These are phyloP conservation scores for Mortierella sp. DNA, from an alignment of 371 early-diverging fungal species.

Conservation along the genomic window DNA sequence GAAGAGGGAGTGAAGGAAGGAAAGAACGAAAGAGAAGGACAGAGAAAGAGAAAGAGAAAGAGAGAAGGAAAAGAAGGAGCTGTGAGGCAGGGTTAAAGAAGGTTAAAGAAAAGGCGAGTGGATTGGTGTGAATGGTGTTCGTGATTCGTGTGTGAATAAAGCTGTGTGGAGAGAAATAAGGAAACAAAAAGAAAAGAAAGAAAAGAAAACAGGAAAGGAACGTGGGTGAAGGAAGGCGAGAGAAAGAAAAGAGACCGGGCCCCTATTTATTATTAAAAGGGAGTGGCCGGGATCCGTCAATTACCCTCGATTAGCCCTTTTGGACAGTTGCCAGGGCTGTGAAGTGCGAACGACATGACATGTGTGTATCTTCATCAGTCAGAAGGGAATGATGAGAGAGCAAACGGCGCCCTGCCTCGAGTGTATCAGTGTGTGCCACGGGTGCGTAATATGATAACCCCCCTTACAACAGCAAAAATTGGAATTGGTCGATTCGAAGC, in stretches of 20 bases:
- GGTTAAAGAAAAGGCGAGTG: neutral
- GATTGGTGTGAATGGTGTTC: neutral
- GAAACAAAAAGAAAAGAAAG: neutral
- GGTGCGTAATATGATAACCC: too few species aligned
- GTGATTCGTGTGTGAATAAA: neutral
- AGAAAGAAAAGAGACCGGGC: neutral
- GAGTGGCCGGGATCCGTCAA: too few species aligned
- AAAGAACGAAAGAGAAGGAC: neutral
- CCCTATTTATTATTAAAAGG: too few species aligned
- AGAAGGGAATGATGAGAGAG: neutral
- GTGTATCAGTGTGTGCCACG: too few species aligned
- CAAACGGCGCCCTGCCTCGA: too few species aligned
- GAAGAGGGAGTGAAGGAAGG: neutral
- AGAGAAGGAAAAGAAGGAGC: neutral
- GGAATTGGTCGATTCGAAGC: conserved; percentile 48
- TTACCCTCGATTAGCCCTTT: too few species aligned
- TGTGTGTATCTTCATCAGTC: neutral
- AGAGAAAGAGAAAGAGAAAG: neutral
- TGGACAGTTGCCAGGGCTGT: too few species aligned
- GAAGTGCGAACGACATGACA: neutral
- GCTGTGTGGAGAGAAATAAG: neutral
- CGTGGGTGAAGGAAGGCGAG: neutral
- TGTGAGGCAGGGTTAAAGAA: neutral
- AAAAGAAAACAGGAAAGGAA: neutral
- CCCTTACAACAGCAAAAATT: neutral